Evolutionary conservation across 164 flowering plant species (phyloP).

Genomic region (Euptelea pleiosperma): DNA sequence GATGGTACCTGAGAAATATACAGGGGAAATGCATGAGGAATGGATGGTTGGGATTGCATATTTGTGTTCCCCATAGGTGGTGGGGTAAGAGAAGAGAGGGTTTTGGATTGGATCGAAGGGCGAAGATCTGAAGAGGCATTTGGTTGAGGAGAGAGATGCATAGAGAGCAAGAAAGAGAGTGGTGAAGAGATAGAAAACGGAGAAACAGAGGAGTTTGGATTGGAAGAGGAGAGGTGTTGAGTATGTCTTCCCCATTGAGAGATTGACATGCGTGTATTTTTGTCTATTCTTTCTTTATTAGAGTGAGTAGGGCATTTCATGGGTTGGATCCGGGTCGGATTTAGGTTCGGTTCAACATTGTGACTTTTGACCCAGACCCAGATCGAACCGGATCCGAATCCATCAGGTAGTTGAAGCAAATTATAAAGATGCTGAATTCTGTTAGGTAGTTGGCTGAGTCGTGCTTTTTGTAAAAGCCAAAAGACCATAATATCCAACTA

Average conservation of each 20-base stretch:
- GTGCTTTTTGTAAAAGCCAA: no score
- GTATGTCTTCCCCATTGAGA: constrained; percentile 32
- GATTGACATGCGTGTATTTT: neutral
- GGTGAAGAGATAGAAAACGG: constrained; percentile 59
- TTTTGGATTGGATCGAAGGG: constrained; percentile 68
- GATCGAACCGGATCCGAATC: no score
- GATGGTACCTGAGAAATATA: constrained; percentile 65
- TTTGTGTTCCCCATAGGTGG: constrained; percentile 82
- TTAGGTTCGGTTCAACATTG: no score
- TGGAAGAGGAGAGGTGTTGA: constrained; percentile 54
- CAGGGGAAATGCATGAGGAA: constrained; percentile 72
- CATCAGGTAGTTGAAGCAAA: no score
- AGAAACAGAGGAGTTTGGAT: constrained; percentile 74
- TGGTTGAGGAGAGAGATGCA: constrained; percentile 49
- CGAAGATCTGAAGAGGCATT: constrained; percentile 67
- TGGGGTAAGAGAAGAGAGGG: constrained; percentile 74
- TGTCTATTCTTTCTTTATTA: no score
- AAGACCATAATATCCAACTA: no score
- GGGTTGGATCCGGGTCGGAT: no score
- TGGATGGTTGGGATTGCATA: constrained; percentile 67
- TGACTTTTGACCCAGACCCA: no score
- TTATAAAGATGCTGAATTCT: no score
- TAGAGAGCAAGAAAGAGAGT: constrained; percentile 60
- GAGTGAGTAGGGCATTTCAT: no score
- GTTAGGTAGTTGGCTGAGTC: no score